phyloP scores from a whole-genome alignment of 306 rosid genomes.

The Sindora glabra region DNA sequence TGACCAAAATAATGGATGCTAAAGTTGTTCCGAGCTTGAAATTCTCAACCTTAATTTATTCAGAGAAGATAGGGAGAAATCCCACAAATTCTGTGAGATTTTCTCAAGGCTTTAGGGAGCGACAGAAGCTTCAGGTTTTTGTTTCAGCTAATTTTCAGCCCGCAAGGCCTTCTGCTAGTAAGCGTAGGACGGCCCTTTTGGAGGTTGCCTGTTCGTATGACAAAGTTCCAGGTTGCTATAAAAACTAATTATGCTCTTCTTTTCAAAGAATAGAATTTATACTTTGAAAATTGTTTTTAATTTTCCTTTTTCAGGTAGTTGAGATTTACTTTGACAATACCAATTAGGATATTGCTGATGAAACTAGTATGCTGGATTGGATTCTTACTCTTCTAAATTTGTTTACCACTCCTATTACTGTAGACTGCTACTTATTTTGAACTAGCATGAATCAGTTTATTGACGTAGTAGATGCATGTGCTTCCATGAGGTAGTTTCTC shows the following conservation, averaged over 20 bases:
- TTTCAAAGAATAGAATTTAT: too few relatives aligned
- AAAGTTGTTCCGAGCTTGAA: conserved; percentile 30
- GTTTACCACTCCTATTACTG: too few relatives aligned
- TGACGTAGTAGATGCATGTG: too few relatives aligned
- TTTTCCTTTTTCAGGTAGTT: too few relatives aligned
- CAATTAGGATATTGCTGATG: neutral
- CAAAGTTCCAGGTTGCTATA: conserved; percentile 53
- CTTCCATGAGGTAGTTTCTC: too few relatives aligned
- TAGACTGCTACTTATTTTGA: neutral
- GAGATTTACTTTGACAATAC: neutral
- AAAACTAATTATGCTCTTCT: too few relatives aligned
- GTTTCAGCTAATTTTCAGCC: conserved; percentile 30
- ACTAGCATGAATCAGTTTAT: too few relatives aligned
- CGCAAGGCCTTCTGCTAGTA: conserved; percentile 9
- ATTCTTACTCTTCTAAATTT: too few relatives aligned
- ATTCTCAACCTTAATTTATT: conserved; percentile 34
- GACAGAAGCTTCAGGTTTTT: conserved; percentile 23
- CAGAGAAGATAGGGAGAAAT: conserved; percentile 24
- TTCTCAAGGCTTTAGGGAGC: conserved; percentile 24
- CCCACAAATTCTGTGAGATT: conserved; percentile 24
- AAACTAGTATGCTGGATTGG: too few relatives aligned
- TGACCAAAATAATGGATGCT: conserved; percentile 44
- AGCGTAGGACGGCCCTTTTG: conserved; percentile 27
- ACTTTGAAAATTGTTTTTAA: too few relatives aligned
- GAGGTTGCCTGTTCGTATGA: conserved; percentile 49